Evolutionary conservation across 768 basidiomycete species (phyloP).

Genomic region (Hydnum rufescens): DNA sequence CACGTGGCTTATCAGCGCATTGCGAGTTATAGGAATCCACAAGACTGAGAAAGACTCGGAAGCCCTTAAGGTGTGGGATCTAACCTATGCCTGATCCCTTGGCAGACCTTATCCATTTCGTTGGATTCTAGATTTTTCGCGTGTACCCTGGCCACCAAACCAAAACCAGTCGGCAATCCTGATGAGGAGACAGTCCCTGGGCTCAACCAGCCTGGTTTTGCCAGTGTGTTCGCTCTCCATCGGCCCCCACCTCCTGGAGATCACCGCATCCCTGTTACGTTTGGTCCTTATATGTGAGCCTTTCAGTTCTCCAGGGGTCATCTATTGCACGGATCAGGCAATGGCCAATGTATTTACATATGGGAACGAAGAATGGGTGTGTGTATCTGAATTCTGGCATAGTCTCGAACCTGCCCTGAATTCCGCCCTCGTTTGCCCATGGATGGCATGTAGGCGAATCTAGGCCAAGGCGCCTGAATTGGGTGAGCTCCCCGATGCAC

Average conservation of each 20-base stretch:
- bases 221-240: too few species aligned
- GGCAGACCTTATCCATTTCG: background rate
- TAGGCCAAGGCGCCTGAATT: slow-evolving; percentile 70
- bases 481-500: slow-evolving; percentile 60
- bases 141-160: slow-evolving; percentile 49
- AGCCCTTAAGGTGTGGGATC: slow-evolving; percentile 48
- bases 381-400: slow-evolving; percentile 22
- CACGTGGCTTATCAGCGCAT: too few species aligned
- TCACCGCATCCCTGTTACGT: too few species aligned
- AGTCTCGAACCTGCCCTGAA: background rate
- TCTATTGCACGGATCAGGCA: slow-evolving; percentile 87
- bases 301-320: slow-evolving; percentile 30
- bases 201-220: slow-evolving; percentile 21
- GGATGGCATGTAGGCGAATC: slow-evolving; percentile 58
- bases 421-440: background rate
- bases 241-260: too few species aligned
- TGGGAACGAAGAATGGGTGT: slow-evolving; percentile 51
- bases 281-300: too few species aligned
- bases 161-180: slow-evolving; percentile 44
- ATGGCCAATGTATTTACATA: slow-evolving; percentile 87
- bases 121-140: slow-evolving; percentile 43
- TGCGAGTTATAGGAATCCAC: too few species aligned
- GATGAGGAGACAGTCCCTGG: slow-evolving; percentile 86
- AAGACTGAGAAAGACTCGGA: slow-evolving; percentile 71
- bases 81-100: background rate